Evolutionary conservation across 768 basidiomycete genomes (phyloP).

Genomic region (Tulasnella sp.): DNA sequence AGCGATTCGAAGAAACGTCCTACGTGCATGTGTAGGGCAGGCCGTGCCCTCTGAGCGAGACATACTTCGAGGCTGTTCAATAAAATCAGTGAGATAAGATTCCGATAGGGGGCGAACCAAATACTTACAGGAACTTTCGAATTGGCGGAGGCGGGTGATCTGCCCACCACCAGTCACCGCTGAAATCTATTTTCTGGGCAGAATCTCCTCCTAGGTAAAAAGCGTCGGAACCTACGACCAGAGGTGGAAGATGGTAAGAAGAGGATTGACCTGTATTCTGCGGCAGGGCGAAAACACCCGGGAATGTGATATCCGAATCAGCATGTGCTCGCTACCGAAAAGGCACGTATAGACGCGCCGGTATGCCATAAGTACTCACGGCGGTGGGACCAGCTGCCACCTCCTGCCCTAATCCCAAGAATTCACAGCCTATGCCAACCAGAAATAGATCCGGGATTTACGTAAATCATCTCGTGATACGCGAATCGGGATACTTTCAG

Average conservation of each 20-base stretch:
- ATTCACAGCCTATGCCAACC: neutral
- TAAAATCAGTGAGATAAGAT: neutral
- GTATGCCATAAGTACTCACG: conserved; percentile 4
- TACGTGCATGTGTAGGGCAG: conserved; percentile 11
- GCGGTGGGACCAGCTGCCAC: conserved; percentile 4
- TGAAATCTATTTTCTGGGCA: conserved; percentile 6
- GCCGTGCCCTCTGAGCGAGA: conserved; percentile 16
- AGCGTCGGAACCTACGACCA: conserved; percentile 10
- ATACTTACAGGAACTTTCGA: conserved; percentile 22
- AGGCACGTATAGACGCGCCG: conserved; percentile 2
- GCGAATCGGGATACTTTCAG: conserved; percentile 1
- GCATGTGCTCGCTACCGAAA: neutral
- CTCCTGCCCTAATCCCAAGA: neutral
- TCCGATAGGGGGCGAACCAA: neutral
- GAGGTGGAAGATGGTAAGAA: conserved; percentile 13
- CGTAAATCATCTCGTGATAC: conserved; percentile 13
- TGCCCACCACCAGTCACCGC: conserved; percentile 25
- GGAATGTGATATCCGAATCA: conserved; percentile 6
- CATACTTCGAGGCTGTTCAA: conserved; percentile 15
- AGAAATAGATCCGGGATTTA: neutral
- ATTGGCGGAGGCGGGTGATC: conserved; percentile 19
- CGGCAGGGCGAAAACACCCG: conserved; percentile 2
- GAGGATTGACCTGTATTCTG: conserved; percentile 4
- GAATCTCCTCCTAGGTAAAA: conserved; percentile 9
- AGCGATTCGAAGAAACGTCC: conserved; percentile 22